These are phyloP conservation scores for Hanseniaspora guilliermondii DNA, from an alignment of 805 yeast species.

Conservation along the genomic window DNA sequence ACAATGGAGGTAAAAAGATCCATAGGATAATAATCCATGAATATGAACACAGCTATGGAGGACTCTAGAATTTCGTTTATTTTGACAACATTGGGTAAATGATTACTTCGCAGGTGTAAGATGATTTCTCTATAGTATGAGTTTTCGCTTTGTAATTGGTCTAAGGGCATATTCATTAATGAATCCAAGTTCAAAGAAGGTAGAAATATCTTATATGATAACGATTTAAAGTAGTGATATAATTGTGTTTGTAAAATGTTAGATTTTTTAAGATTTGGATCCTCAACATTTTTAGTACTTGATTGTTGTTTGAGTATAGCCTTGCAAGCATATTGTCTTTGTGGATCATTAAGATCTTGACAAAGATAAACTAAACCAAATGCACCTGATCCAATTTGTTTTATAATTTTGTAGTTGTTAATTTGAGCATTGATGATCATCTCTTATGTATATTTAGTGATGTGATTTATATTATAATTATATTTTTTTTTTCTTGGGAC, in stretches of 20 bases:
- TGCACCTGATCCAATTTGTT: slow-evolving; percentile 61
- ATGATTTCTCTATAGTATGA: slow-evolving; percentile 48
- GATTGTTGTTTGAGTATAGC: slow-evolving; percentile 39
- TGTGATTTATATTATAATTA: no score
- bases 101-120: slow-evolving; percentile 60
- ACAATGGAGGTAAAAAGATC: slow-evolving; percentile 81
- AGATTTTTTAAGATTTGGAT: slow-evolving; percentile 17
- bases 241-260: slow-evolving; percentile 23
- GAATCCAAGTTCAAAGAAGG: slow-evolving; percentile 23
- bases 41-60: slow-evolving; percentile 46
- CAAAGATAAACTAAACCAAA: slow-evolving; percentile 71
- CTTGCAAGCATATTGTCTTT: slow-evolving; percentile 54
- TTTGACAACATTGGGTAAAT: slow-evolving; percentile 65
- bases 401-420: slow-evolving; percentile 21
- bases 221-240: slow-evolving; percentile 20
- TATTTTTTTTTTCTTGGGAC: background rate
- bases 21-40: slow-evolving; percentile 80
- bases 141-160: slow-evolving; percentile 21
- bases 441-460: background rate
- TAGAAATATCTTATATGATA: slow-evolving; percentile 19
- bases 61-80: slow-evolving; percentile 62
- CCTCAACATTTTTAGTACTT: slow-evolving; percentile 12
- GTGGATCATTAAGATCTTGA: slow-evolving; percentile 36
- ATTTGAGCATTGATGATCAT: slow-evolving; percentile 22
- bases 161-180: slow-evolving; percentile 25